Conservation (phyloP, 2,329 filamentous ascomycete genomes). For the Phyllosticta citriasiana region DNA sequence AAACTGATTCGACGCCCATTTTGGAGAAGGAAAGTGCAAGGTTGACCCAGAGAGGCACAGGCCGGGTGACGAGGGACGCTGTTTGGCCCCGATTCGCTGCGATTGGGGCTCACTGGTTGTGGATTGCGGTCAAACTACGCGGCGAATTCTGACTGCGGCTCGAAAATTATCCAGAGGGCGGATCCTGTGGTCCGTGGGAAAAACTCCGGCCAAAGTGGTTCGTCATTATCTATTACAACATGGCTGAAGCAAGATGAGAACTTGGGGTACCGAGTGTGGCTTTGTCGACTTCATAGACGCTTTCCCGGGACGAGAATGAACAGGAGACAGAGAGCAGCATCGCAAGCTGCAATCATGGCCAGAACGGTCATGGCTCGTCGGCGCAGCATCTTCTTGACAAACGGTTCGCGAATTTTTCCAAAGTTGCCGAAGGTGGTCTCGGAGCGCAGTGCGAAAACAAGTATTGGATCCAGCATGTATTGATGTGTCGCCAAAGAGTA, state of each 20-base stretch:
- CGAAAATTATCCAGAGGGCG: background rate
- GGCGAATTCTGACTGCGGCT: background rate
- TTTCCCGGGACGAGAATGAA: constrained; percentile 95
- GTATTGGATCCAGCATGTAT: constrained; percentile 85
- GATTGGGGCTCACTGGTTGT: background rate
- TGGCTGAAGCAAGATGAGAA: background rate
- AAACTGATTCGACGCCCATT: background rate
- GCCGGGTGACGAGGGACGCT: background rate
- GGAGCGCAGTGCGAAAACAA: constrained; percentile 81
- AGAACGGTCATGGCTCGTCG: constrained; percentile 78
- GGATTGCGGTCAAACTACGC: background rate
- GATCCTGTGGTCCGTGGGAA: background rate
- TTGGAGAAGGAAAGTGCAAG: background rate
- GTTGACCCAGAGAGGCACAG: background rate
- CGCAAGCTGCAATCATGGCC: constrained; percentile 62
- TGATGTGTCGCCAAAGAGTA: constrained; percentile 88
- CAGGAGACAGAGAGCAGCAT: constrained; percentile 72
- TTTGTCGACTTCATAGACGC: constrained; percentile 48
- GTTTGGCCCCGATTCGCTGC: background rate
- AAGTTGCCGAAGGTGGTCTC: constrained; percentile 97
- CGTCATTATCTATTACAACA: background rate
- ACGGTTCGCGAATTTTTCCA: constrained; percentile 78
- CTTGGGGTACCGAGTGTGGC: background rate
- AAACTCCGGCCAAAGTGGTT: background rate
- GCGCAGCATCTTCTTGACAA: constrained; percentile 73